Conservation (phyloP, 306 rosid genomes). For the Inga leiocalycina region DNA sequence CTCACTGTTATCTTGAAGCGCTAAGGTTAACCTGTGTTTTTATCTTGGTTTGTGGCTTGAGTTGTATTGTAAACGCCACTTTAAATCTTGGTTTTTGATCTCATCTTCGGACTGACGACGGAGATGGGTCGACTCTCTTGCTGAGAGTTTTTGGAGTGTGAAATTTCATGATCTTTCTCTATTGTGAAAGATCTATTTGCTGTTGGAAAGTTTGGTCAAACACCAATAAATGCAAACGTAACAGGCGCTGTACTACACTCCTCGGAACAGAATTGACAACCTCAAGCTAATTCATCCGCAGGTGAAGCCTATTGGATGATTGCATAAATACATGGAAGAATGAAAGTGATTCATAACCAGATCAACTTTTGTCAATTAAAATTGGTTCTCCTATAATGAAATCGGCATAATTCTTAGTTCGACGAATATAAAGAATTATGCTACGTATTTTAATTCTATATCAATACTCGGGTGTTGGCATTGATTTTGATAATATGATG, state of each 20-base stretch:
- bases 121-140: too few relatives aligned
- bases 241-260: background rate
- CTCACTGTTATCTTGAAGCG: background rate
- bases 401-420: too few relatives aligned
- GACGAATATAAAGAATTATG: background rate
- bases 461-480: background rate
- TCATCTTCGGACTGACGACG: background rate
- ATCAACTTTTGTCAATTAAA: background rate
- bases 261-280: background rate
- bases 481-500: background rate
- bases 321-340: background rate
- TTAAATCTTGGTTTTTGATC: background rate
- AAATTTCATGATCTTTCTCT: too few relatives aligned
- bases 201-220: background rate
- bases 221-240: background rate
- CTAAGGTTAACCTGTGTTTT: too few relatives aligned
- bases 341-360: background rate
- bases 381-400: background rate
- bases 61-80: background rate
- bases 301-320: background rate
- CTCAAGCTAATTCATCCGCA: background rate
- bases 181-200: too few relatives aligned
- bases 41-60: background rate
- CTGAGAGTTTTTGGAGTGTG: too few relatives aligned
- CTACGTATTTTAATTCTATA: too few relatives aligned